Evolutionary conservation across 306 rosid species (phyloP).

Genomic region (Neltuma alba): DNA sequence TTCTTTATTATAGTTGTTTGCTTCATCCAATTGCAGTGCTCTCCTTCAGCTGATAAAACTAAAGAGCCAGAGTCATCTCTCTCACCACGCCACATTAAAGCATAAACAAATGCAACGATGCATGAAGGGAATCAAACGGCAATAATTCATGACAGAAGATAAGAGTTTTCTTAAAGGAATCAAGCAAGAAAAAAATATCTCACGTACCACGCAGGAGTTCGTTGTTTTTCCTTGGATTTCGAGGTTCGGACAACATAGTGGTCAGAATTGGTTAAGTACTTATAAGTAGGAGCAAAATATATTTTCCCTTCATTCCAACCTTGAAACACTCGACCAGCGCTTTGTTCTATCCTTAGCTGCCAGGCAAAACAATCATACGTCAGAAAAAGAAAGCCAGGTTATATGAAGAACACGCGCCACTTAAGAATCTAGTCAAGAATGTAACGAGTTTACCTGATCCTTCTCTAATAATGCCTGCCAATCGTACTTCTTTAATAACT

Average conservation of each 20-base stretch:
- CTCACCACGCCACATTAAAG: constrained; percentile 16
- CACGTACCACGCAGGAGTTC: constrained; percentile 99
- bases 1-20: neutral
- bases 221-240: constrained; percentile 64
- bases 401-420: constrained; percentile 3
- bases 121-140: constrained; percentile 13
- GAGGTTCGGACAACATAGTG: constrained; percentile 67
- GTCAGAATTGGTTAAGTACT: constrained; percentile 77
- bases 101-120: constrained; percentile 12
- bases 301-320: constrained; percentile 95
- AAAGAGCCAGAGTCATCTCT: constrained; percentile 10
- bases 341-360: constrained; percentile 79
- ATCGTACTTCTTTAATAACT: constrained; percentile 64
- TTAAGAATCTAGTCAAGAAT: neutral
- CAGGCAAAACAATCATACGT: neutral
- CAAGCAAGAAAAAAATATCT: constrained; percentile 14
- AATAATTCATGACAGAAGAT: constrained; percentile 20
- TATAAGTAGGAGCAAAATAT: constrained; percentile 90
- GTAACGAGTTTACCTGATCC: constrained; percentile 69
- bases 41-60: neutral
- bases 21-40: constrained; percentile 4
- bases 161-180: neutral
- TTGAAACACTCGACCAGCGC: constrained; percentile 79
- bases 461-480: constrained; percentile 81
- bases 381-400: neutral